These are phyloP conservation scores for Parastagonospora nodorum DNA, from an alignment of 2,329 filamentous ascomycete genomes.

Conservation along the genomic window DNA sequence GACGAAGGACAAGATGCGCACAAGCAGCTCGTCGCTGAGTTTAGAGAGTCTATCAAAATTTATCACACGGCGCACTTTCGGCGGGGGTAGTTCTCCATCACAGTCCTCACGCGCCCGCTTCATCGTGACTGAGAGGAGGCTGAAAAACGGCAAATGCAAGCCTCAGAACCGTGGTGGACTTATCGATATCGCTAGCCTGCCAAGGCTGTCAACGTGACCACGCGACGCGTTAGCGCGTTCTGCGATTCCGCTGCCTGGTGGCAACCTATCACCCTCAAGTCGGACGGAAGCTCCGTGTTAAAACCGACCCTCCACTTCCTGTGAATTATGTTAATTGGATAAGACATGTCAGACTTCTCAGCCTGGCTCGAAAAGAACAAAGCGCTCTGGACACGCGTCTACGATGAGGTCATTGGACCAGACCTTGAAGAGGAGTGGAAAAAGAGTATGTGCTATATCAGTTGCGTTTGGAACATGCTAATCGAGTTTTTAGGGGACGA, in stretches of 20 bases:
- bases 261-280: constrained; percentile 9
- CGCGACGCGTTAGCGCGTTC: constrained; percentile 26
- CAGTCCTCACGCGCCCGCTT: constrained; percentile 46
- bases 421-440: constrained; percentile 40
- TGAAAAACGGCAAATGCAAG: constrained; percentile 10
- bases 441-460: constrained; percentile 27
- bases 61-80: constrained; percentile 54
- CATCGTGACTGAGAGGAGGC: constrained; percentile 24
- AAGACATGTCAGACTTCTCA: constrained; percentile 33
- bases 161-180: constrained; percentile 12
- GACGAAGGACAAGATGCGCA: constrained; percentile 83
- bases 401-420: constrained; percentile 42
- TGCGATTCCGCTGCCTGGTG: constrained; percentile 10
- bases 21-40: constrained; percentile 84
- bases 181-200: constrained; percentile 22
- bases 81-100: constrained; percentile 23
- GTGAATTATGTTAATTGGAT: background rate
- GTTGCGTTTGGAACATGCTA: constrained; percentile 4
- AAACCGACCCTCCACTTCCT: background rate
- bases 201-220: constrained; percentile 21
- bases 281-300: background rate
- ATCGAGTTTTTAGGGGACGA: constrained; percentile 27
- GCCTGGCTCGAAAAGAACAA: constrained; percentile 38
- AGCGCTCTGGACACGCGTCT: constrained; percentile 34
- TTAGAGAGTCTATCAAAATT: constrained; percentile 67